These are phyloP conservation scores for Vaccinium corymbosum DNA, from an alignment of 148 eudicot genomes.

Conservation along the genomic window DNA sequence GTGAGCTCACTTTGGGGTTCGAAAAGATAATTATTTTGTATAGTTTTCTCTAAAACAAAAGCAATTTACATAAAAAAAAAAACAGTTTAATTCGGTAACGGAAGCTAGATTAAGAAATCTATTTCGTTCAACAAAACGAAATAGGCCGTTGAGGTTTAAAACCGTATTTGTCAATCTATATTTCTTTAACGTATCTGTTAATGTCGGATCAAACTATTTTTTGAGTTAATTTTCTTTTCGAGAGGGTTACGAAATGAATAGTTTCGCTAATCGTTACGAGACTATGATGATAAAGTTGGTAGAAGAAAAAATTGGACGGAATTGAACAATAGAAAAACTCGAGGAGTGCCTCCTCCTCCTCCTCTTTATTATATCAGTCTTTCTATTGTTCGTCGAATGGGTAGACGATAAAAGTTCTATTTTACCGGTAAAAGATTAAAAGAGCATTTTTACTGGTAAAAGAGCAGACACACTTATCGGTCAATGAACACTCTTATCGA, in stretches of 20 bases:
- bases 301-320: not conserved
- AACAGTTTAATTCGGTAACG: not conserved
- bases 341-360: not conserved
- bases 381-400: no score
- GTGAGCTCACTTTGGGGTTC: not conserved
- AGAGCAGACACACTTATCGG: no score
- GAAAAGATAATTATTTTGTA: not conserved
- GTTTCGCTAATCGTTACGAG: no score
- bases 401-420: not conserved
- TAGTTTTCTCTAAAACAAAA: not conserved
- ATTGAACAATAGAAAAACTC: not conserved
- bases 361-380: no score
- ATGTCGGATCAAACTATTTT: not conserved
- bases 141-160: not conserved
- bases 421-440: not conserved
- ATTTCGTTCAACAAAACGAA: not conserved
- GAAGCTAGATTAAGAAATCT: not conserved
- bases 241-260: no score
- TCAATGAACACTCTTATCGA: no score
- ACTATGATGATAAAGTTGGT: not conserved
- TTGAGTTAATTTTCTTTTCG: no score
- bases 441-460: no score
- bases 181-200: not conserved
- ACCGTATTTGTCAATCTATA: not conserved
- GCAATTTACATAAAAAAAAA: not conserved